phyloP scores from a whole-genome alignment of 176 grass and related monocot species.

The Paspalum vaginatum region DNA sequence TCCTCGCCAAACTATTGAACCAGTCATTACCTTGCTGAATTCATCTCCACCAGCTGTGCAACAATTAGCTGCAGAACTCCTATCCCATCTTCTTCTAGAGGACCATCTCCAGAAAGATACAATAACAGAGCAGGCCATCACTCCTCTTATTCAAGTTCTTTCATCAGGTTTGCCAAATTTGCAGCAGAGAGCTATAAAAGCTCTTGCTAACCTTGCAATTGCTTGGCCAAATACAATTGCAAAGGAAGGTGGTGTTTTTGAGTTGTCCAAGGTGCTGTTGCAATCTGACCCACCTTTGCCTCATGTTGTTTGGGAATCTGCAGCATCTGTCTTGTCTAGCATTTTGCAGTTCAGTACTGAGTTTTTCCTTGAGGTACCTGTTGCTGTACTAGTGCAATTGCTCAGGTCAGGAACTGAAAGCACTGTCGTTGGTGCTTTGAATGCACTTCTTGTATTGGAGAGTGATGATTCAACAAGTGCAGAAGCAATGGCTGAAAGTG shows the following conservation, averaged over 20 bases:
- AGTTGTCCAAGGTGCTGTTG: slow-evolving; percentile 94
- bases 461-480: slow-evolving; percentile 99
- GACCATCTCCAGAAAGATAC: slow-evolving; percentile 91
- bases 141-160: slow-evolving; percentile 94
- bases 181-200: slow-evolving; percentile 98
- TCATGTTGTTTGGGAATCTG: slow-evolving; percentile 97
- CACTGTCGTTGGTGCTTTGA: slow-evolving; percentile 90
- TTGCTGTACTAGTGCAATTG: slow-evolving; percentile 91
- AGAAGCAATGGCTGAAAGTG: slow-evolving; percentile 99
- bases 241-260: slow-evolving; percentile 96
- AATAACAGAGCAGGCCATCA: slow-evolving; percentile 87
- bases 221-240: slow-evolving; percentile 99
- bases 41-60: slow-evolving; percentile 94
- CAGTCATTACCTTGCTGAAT: slow-evolving; percentile 82
- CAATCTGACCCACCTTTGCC: slow-evolving; percentile 93
- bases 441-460: slow-evolving; percentile 97
- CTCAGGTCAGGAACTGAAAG: slow-evolving; percentile 91
- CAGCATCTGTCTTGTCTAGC: slow-evolving; percentile 90
- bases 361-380: slow-evolving; percentile 97
- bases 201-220: slow-evolving; percentile 85
- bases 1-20: slow-evolving; percentile 78
- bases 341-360: slow-evolving; percentile 99
- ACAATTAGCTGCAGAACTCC: slow-evolving; percentile 90
- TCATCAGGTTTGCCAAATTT: slow-evolving; percentile 82
- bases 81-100: slow-evolving; percentile 98